Conservation (phyloP, 2,329 filamentous ascomycete species). For the Paracamarosporium sp. region DNA sequence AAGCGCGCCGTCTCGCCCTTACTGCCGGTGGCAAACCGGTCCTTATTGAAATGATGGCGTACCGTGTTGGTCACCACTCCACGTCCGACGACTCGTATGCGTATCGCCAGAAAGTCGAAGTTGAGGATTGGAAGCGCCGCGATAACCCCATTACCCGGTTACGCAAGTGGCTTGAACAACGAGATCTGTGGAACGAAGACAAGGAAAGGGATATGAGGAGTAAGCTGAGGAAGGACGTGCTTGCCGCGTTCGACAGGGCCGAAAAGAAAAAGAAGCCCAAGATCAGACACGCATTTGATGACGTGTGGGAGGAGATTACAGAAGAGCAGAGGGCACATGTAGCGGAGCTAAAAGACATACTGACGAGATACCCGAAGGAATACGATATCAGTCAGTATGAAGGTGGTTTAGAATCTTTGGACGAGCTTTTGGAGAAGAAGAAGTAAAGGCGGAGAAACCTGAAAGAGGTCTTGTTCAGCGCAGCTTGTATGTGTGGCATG, state of each 20-base stretch:
- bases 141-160: conserved; percentile 88
- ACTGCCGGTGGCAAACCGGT: conserved; percentile 81
- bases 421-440: conserved; percentile 36
- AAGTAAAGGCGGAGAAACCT: conserved; percentile 12
- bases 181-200: conserved; percentile 82
- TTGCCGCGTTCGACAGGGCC: conserved; percentile 83
- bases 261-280: conserved; percentile 82
- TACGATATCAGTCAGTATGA: conserved; percentile 84
- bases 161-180: conserved; percentile 88
- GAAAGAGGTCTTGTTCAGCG: neutral
- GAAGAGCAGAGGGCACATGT: conserved; percentile 80
- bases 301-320: conserved; percentile 88
- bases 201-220: conserved; percentile 77
- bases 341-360: conserved; percentile 73
- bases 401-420: conserved; percentile 71
- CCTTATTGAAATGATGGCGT: conserved; percentile 94
- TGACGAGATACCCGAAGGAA: conserved; percentile 88
- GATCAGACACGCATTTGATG: conserved; percentile 77
- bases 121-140: conserved; percentile 90
- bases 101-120: conserved; percentile 90
- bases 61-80: conserved; percentile 97
- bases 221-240: conserved; percentile 72
- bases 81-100: conserved; percentile 97
- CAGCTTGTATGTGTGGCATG: neutral
- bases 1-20: conserved; percentile 79